phyloP scores from a whole-genome alignment of 225 moss, liverwort and hornwort genomes.

The Physcomitrium patens region DNA sequence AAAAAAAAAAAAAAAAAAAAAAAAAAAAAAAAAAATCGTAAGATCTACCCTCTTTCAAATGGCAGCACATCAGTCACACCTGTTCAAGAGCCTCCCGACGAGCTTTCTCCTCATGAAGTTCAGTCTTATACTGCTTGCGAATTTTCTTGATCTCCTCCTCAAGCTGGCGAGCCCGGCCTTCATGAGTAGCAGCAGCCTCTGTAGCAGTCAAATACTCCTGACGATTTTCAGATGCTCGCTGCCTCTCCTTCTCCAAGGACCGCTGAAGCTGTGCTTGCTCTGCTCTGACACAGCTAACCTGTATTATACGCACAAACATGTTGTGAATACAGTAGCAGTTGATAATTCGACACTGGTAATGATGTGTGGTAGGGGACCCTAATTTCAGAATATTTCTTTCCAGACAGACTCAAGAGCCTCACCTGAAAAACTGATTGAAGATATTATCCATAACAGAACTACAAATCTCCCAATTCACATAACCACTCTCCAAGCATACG shows the following conservation, averaged over 20 bases:
- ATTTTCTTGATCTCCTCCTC: constrained; percentile 83
- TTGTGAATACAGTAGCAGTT: no score
- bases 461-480: no score
- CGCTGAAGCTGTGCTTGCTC: constrained; percentile 89
- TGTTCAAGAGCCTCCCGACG: constrained; percentile 90
- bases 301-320: no score
- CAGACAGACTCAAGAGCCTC: no score
- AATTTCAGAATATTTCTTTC: no score
- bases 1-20: no score
- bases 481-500: no score
- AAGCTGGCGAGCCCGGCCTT: constrained; percentile 87
- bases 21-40: no score
- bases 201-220: constrained; percentile 91
- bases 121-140: constrained; percentile 67
- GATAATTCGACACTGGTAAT: no score
- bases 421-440: no score
- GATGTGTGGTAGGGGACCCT: no score
- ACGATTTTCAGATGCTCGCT: constrained; percentile 89
- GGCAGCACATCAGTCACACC: constrained; percentile 46
- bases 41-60: constrained; percentile 14
- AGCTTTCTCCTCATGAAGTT: constrained; percentile 86
- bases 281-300: constrained; percentile 87
- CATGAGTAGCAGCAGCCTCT: constrained; percentile 79
- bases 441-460: no score
- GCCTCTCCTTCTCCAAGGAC: constrained; percentile 95